Base-by-base conservation (phyloP, 139 green algal genomes). In the Marvania coccoides region DNA sequence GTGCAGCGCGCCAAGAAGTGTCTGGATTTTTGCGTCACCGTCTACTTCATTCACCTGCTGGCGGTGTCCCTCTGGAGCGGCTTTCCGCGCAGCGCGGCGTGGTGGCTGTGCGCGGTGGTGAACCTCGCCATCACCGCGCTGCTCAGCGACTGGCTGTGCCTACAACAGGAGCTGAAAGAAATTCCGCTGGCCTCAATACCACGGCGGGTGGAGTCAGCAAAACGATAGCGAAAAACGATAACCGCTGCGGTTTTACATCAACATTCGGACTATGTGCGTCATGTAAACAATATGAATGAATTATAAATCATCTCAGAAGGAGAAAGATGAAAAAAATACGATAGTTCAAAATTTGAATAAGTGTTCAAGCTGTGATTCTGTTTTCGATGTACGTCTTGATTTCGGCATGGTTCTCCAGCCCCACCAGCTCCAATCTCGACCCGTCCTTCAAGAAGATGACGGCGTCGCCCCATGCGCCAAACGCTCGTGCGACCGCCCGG, bases 1-100 rank as follows among this genome's bases (percentile, higher is more conserved):
- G 61, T 97, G 3, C 81, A 96, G 72, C 77, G 92, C 0, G 84
- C 91, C 3, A 97, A 97, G 65, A 98, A 98, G 72, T 98, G 92
- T 62, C 70, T 97, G 9, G 92, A 97, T 66, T 98, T 97, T 72
- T 77, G 82, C 6, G 80, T 75, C 12, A 97, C 92, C 0, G 47
- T 77, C 5, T 93, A 94, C 73, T 42, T 93, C 31, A 59, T 97
- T 15, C 92, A 97, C 65, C 47, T 92, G 2, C 36, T 86, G 0
- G 65, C 77, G 23, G 82, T 75, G 19, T 81, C 71, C 6, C 42
- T 40, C 6, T 87, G 80, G 55, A 70, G 54, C 12, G 86, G 84
- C 8, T 83, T 91, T 34, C 91, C 91, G 9, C 47, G 61, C 30
- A 76, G 69, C 23, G 23, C 83, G 2, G 65, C 75, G 30, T 98